Evolutionary conservation across 805 yeast species (phyloP), one percentile per base, ranked within the genome.

Genomic region (Wickerhamiella hasegawae): DNA sequence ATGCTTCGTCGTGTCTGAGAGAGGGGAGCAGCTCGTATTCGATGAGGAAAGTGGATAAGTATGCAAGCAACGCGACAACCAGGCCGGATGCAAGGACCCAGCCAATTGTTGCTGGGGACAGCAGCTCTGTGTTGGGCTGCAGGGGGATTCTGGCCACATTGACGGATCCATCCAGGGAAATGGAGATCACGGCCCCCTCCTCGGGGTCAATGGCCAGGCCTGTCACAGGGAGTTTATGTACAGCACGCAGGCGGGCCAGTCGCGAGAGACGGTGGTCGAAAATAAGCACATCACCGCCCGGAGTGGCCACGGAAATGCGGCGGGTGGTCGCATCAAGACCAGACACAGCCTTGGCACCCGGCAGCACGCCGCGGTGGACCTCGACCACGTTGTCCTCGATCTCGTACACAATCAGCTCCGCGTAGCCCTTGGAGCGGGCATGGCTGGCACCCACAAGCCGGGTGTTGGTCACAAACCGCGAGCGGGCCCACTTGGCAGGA

Each of bases 151-250:
- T 18, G 21, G 11, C 14, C 23, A 23, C 32, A 18, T 30, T 34
- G 18, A 45, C 28, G 4, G 45, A 35, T 12, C 52, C 52, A 18
- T 40, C 48, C 18, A 47, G 31, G n/a, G 50, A 42, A 5, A 44
- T 40, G 2, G 47, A 42, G 3, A 39, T 44, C 2, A 45, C 39
- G 9, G 38, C 26, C 3, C 33, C 31, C 12, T 41, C 43, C 15
- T 32, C 33, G 12, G 39, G 28, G 18, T 36, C 28, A 5, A 47
- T 28, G 4, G 48, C 38, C 20, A 45, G 26, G 10, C 46, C 36
- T 4, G 49, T 46, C 9, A 47, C 45, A 3, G 52, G 51, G 27
- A 47, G 37, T 11, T 29, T 30, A 35, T 43, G 50, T 4, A 31
- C 39, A 4, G 30, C 32, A 14, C 32, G 19, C 6, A 41, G 25